These are phyloP conservation scores for Coccomyxa subellipsoidea DNA, from an alignment of 163 green algal species.

Conservation along the genomic window DNA sequence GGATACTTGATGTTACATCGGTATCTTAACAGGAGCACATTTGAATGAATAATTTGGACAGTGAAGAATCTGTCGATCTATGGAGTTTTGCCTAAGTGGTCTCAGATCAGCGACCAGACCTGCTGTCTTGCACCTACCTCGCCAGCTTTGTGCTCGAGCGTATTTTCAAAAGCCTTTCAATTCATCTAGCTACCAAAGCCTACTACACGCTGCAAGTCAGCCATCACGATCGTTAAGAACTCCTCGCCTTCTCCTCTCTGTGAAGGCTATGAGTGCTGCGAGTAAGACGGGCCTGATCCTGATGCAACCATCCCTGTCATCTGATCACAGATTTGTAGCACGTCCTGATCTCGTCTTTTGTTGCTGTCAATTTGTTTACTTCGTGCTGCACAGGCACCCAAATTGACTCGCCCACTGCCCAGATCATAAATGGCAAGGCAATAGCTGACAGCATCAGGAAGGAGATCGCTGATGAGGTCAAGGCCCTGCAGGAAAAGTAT, in stretches of 20 bases:
- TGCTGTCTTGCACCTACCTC: background rate
- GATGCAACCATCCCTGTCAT: no score
- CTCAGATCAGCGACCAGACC: background rate
- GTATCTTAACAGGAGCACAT: no score
- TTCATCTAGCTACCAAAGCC: background rate
- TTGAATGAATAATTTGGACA: background rate
- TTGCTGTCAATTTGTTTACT: background rate
- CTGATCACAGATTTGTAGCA: no score
- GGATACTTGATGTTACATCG: no score
- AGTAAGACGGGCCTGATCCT: no score
- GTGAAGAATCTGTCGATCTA: background rate
- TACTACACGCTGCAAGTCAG: background rate
- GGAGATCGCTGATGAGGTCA: conserved; percentile 76
- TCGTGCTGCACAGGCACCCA: background rate
- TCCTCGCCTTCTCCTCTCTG: background rate
- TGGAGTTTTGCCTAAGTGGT: background rate
- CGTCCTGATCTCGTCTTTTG: no score
- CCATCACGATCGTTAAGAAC: background rate
- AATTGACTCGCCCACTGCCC: background rate
- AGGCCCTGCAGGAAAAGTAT: conserved; percentile 59
- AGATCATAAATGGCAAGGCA: conserved; percentile 87
- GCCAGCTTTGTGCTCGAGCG: background rate
- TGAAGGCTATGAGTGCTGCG: background rate
- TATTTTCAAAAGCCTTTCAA: background rate
- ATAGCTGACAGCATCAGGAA: conserved; percentile 77